Evolutionary conservation across 768 basidiomycete genomes (phyloP).

Genomic region (Coprinopsis sp.): DNA sequence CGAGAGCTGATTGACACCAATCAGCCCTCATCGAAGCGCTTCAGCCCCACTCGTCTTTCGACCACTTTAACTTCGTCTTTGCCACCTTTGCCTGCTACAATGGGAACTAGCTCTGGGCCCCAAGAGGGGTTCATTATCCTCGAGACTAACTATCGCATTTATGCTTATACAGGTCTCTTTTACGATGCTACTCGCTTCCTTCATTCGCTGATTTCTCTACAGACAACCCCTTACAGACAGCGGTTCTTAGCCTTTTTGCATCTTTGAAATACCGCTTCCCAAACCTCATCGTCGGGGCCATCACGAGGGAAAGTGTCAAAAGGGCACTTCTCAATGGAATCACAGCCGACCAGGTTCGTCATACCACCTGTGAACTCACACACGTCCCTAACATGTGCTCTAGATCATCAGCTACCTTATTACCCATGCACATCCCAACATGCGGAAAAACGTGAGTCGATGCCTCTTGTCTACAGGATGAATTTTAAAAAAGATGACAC

Average conservation of each 20-base stretch:
- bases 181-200: constrained; percentile 18
- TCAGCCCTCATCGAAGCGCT: constrained; percentile 71
- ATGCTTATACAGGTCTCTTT: constrained; percentile 86
- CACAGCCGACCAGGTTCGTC: constrained; percentile 84
- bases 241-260: constrained; percentile 91
- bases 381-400: constrained; percentile 11
- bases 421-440: constrained; percentile 95
- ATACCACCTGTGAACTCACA: constrained; percentile 16
- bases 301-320: constrained; percentile 94
- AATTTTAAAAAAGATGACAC: too few species aligned
- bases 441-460: constrained; percentile 78
- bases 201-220: constrained; percentile 14
- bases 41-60: constrained; percentile 91
- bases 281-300: constrained; percentile 92
- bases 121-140: constrained; percentile 90
- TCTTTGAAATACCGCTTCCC: constrained; percentile 92
- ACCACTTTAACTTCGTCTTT: constrained; percentile 92
- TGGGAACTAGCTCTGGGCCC: constrained; percentile 51
- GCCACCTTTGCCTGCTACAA: constrained; percentile 67
- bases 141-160: constrained; percentile 97
- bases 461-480: constrained; percentile 20
- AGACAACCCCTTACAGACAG: constrained; percentile 96
- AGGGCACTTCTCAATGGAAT: constrained; percentile 93
- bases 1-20: too few species aligned
- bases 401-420: constrained; percentile 95